Base-by-base conservation (phyloP, 768 basidiomycete genomes). In the Hemileccinum impolitum region DNA sequence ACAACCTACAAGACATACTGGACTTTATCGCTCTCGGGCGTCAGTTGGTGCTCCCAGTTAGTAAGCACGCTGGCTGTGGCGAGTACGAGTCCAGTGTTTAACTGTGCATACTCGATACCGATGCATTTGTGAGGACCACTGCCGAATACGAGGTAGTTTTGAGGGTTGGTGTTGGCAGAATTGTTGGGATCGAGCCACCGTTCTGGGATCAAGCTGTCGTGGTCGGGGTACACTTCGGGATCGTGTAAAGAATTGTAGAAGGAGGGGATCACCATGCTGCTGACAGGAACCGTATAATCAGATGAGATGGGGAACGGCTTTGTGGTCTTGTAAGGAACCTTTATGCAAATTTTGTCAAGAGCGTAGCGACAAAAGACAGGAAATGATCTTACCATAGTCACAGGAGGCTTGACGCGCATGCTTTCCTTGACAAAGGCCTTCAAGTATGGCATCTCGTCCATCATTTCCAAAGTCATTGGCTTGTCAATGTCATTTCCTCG, bases 141-240 rank as follows among this genome's bases (percentile, higher is more conserved):
- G 36, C 96, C 95, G 68, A 93, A 98, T 25, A 97, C 90, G 54
- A 99, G 83, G 68, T 91, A 99, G 72, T 98, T 96, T 71, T 90
- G 86, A 34, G 95, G 93, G 66, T 90, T 89, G 46, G 76, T 70
- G 66, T 87, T 87, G 44, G 95, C 94, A 14, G 77, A 69, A 53
- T 83, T 78, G n/a, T 81, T 67, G 26, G 85, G 77, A 61, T 95
- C 90, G 43, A 99, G 75, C 93, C 94, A 99, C 49, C 96, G 85
- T 63, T 97, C 94, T 8, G 96, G 96, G 13, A 73, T 51, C 68
- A 97, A 85, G 41, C 67, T 64, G 31, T 94, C 89, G 12, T 94
- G 95, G 34, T 93, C 80, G 26, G 90, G 88, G 75, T 88, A 99
- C 37, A 94, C 80, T 39, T 76, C 74, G 26, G 87, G 79, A 69